Base-by-base conservation (phyloP, 2,329 filamentous ascomycete species). In the Elsinoe perseae region DNA sequence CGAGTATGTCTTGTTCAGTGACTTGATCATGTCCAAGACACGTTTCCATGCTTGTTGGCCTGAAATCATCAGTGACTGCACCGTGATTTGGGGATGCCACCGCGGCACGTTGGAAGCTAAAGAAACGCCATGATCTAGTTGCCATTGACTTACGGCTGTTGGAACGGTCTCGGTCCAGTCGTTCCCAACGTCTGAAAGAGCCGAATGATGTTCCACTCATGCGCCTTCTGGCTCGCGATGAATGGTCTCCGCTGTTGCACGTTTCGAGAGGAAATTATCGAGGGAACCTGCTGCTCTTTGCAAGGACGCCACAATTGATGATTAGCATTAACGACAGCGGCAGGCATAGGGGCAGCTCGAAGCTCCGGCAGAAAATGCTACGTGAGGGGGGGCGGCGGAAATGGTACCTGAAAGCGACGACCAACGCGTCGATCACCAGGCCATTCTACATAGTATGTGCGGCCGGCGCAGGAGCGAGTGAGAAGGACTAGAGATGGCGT, bases 111-210 rank as follows among this genome's bases (percentile, higher is more conserved):
- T 36, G 2, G n/a, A 28, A 48, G 23, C 27, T 32, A 48, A 30
- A 12, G 32, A 25, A 32, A 32, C 43, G 43, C 43, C 43, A 48
- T 48, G 43, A 28, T 36, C 28, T 34, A 20, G 48, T 52, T 52
- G 48, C 28, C 30, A 52, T 34, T 52, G 30, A 30, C 28, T 52
- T 52, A 52, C 48, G 48, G 48, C 48, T 34, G 48, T 14, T 52
- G 18, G 16, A 36, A 34, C 23, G 48, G 48, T 14, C 9, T 34
- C 18, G 28, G 16, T n/a, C 48, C 28, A 6, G 28, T 52, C 18
- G 48, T 34, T 43, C 16, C 4, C 23, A 28, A 16, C 30, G 4
- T 28, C 43, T 48, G 23, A 7, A 2, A 20, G 2, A 14, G 18
- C 48, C 48, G 18, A 34, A 36, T 36, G n/a, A 14, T 36, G 32